These are phyloP conservation scores for Penicillium sp. DNA, from an alignment of 2,329 filamentous ascomycete species.

Conservation along the genomic window DNA sequence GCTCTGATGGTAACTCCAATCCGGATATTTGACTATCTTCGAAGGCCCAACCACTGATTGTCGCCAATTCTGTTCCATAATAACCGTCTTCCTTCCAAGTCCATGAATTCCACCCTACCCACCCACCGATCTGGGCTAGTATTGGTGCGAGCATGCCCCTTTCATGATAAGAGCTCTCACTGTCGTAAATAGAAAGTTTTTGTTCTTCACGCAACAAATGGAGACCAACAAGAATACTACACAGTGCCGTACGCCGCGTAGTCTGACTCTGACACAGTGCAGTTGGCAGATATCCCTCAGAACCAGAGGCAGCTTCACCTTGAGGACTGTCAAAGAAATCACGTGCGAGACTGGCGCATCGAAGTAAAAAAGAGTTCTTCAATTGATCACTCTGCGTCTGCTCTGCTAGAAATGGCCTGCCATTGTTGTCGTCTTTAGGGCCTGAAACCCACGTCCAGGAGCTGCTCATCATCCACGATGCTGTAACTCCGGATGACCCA, in stretches of 20 bases:
- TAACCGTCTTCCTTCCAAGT: constrained; percentile 48
- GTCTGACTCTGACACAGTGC: constrained; percentile 51
- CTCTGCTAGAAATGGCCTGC: constrained; percentile 20
- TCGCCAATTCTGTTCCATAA: constrained; percentile 59
- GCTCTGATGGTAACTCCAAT: constrained; percentile 45
- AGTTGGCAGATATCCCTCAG: constrained; percentile 64
- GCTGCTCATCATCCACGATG: constrained; percentile 52
- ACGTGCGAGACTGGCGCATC: constrained; percentile 56
- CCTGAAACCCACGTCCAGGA: constrained; percentile 72
- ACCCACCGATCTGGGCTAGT: constrained; percentile 73
- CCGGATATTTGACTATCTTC: constrained; percentile 49
- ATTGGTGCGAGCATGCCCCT: constrained; percentile 62
- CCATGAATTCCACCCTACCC: constrained; percentile 73
- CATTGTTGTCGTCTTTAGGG: constrained; percentile 41
- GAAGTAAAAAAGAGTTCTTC: constrained; percentile 41
- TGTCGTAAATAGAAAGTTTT: constrained; percentile 66
- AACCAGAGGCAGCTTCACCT: constrained; percentile 54
- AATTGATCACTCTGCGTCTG: constrained; percentile 26
- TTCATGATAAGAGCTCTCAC: constrained; percentile 45
- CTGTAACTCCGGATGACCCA: constrained; percentile 35
- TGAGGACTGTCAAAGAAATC: constrained; percentile 60
- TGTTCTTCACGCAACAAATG: constrained; percentile 88
- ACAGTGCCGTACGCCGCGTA: constrained; percentile 59
- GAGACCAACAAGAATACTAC: constrained; percentile 67
- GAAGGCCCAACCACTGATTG: constrained; percentile 52